phyloP scores from a whole-genome alignment of 2,329 filamentous ascomycete species.

The Fusarium tricinctum region DNA sequence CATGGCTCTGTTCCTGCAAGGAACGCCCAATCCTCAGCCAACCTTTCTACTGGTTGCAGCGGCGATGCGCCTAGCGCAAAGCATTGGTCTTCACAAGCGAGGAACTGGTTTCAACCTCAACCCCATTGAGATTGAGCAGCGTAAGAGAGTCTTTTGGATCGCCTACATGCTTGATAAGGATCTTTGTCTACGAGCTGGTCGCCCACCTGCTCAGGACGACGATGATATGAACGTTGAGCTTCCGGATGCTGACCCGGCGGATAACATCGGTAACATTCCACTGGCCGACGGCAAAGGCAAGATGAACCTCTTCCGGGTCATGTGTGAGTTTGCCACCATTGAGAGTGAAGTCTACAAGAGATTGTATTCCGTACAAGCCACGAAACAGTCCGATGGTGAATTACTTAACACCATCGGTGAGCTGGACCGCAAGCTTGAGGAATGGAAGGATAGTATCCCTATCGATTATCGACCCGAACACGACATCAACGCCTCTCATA shows the following conservation, averaged over 20 bases:
- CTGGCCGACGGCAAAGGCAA: slow-evolving; percentile 90
- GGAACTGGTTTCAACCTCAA: slow-evolving; percentile 95
- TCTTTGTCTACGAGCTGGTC: slow-evolving; percentile 70
- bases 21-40: slow-evolving; percentile 95
- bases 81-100: slow-evolving; percentile 93
- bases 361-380: slow-evolving; percentile 91
- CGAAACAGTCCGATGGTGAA: slow-evolving; percentile 92
- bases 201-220: slow-evolving; percentile 73
- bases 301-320: slow-evolving; percentile 92
- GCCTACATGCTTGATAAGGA: slow-evolving; percentile 76
- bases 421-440: slow-evolving; percentile 88
- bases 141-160: slow-evolving; percentile 76
- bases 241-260: slow-evolving; percentile 88
- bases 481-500: slow-evolving; percentile 93
- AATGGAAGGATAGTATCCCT: slow-evolving; percentile 96
- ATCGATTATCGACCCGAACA: slow-evolving; percentile 97
- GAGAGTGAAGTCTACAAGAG: slow-evolving; percentile 95
- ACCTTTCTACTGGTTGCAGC: slow-evolving; percentile 92
- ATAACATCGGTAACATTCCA: slow-evolving; percentile 95
- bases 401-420: slow-evolving; percentile 96
- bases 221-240: slow-evolving; percentile 94
- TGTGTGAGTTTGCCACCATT: slow-evolving; percentile 92
- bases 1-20: slow-evolving; percentile 95
- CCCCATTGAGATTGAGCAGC: slow-evolving; percentile 92
- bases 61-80: slow-evolving; percentile 91